Evolutionary conservation across 257 asterid species (phyloP).

Genomic region (Leptodermis oblonga): DNA sequence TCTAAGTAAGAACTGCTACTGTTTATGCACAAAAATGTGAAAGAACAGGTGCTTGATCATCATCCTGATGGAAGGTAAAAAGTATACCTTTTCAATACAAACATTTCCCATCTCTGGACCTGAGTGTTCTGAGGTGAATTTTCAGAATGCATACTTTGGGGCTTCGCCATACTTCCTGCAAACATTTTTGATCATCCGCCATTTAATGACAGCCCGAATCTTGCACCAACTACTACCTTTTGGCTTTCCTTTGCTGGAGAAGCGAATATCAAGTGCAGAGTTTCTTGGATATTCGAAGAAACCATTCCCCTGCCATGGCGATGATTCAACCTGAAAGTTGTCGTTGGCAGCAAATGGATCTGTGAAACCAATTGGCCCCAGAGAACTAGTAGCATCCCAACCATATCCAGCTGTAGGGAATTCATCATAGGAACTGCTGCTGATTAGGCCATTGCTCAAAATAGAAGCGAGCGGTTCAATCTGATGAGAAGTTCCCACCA

Average conservation of each 20-base stretch:
- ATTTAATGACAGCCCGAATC: constrained; percentile 68
- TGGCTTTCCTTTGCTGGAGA: constrained; percentile 41
- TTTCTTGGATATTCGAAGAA: constrained; percentile 31
- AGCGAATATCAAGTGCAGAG: constrained; percentile 30
- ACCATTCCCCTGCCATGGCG: constrained; percentile 42
- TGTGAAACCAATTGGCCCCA: constrained; percentile 29
- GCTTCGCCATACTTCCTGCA: constrained; percentile 35
- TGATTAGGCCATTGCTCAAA: constrained; percentile 34
- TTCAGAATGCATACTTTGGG: constrained; percentile 17
- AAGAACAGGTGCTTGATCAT: constrained; percentile 3
- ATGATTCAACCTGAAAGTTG: constrained; percentile 37
- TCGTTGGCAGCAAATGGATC: constrained; percentile 30
- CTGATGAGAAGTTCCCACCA: constrained; percentile 39
- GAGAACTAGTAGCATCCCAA: constrained; percentile 28
- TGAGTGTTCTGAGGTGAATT: background rate
- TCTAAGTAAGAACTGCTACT: constrained; percentile 2
- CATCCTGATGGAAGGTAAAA: background rate
- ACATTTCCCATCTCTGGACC: background rate
- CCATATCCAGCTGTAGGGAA: constrained; percentile 30
- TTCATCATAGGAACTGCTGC: constrained; percentile 33
- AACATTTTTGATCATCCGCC: constrained; percentile 63
- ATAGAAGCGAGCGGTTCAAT: constrained; percentile 33
- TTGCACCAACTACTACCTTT: constrained; percentile 69
- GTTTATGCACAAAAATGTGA: background rate
- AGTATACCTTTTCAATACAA: background rate